Evolutionary conservation across 495 filamentous ascomycete species (phyloP).

Genomic region (Xylaria acuta): DNA sequence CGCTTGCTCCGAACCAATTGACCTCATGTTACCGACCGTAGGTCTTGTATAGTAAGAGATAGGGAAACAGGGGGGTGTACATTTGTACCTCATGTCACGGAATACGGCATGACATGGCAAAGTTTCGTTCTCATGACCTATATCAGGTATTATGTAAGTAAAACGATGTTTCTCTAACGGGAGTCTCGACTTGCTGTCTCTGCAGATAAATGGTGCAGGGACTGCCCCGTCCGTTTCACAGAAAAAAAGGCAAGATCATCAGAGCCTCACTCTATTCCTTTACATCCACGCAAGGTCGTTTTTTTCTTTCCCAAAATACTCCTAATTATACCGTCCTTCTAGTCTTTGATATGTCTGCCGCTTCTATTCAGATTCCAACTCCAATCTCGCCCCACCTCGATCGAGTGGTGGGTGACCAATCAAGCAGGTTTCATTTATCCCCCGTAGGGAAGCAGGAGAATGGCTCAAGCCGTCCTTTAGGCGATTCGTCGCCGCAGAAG

Average conservation of each 20-base stretch:
- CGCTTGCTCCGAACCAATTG: not conserved
- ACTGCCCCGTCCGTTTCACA: not conserved
- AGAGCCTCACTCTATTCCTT: not conserved
- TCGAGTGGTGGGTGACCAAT: conserved; percentile 18
- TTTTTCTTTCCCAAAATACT: not conserved
- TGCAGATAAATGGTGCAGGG: conserved; percentile 1
- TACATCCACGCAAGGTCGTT: not conserved
- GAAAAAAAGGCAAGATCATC: not conserved
- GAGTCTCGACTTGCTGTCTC: conserved; percentile 1
- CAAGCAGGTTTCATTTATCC: conserved; percentile 3
- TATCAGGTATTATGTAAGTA: not conserved
- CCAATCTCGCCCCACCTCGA: conserved; percentile 9
- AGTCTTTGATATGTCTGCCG: not conserved
- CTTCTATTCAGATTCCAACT: conserved; percentile 1
- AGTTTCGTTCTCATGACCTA: not conserved
- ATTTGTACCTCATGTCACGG: not conserved
- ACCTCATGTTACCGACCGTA: not conserved
- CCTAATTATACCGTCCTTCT: not conserved
- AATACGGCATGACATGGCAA: conserved; percentile 7
- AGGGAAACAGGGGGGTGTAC: not conserved
- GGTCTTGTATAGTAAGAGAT: not conserved
- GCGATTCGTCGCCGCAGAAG: not conserved
- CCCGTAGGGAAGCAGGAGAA: not conserved
- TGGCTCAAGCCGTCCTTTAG: not conserved
- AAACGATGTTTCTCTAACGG: not conserved